Conservation (phyloP, 495 filamentous ascomycete genomes). For the Podospora pseudopauciseta region DNA sequence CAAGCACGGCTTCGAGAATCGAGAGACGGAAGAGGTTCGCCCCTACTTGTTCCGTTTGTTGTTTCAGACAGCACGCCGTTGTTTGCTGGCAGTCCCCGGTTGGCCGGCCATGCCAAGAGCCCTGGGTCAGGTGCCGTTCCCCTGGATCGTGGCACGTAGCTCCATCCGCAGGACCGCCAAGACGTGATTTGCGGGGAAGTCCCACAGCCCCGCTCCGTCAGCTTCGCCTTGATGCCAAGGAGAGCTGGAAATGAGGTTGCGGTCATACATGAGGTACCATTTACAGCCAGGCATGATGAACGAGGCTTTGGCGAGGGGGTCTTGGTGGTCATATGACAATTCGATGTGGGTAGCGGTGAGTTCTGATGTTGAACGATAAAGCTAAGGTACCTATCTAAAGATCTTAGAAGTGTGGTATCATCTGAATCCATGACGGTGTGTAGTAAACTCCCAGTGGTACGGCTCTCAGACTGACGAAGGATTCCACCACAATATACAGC, state of each 20-base stretch:
- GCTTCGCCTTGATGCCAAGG: not conserved
- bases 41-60: not conserved
- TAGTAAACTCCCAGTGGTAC: slow-evolving; percentile 16
- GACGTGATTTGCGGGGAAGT: not conserved
- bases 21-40: not conserved
- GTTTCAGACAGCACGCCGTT: not conserved
- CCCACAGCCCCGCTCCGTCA: not conserved
- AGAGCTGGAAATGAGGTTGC: too few species aligned
- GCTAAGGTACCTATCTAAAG: too few species aligned
- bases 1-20: not conserved
- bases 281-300: too few species aligned
- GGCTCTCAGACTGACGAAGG: slow-evolving; percentile 12
- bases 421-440: slow-evolving; percentile 21
- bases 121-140: not conserved
- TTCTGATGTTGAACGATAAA: too few species aligned
- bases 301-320: too few species aligned
- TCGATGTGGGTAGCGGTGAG: too few species aligned
- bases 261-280: too few species aligned
- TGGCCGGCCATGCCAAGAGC: not conserved
- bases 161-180: not conserved
- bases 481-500: slow-evolving; percentile 12
- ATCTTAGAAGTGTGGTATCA: slow-evolving; percentile 19
- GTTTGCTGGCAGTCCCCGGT: not conserved
- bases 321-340: too few species aligned
- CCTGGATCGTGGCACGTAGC: not conserved